phyloP scores from a whole-genome alignment of 108 stramenopile species.

The Conticribra weissflogii region DNA sequence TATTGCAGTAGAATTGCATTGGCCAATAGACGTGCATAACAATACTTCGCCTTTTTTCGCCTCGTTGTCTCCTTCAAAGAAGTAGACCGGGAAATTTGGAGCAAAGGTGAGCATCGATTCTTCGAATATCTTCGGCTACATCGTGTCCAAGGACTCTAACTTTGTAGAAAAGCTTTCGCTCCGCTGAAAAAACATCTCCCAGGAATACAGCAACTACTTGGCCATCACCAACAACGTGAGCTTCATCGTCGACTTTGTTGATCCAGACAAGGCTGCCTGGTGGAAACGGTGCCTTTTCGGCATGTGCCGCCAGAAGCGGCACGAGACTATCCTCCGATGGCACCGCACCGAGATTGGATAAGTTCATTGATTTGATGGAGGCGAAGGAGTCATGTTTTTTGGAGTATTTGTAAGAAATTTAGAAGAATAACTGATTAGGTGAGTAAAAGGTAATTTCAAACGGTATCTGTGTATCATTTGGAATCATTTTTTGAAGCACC shows the following conservation, averaged over 20 bases:
- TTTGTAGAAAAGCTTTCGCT: constrained; percentile 9
- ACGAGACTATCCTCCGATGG: constrained; percentile 6
- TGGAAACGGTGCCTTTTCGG: constrained; percentile 6
- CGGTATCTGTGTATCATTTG: no score
- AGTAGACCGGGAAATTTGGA: neutral
- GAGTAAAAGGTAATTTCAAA: no score
- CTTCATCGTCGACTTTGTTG: neutral
- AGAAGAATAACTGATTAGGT: no score
- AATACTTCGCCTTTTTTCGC: neutral
- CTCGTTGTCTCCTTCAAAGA: neutral
- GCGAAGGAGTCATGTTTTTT: no score
- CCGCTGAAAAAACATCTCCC: constrained; percentile 12
- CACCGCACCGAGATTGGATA: no score
- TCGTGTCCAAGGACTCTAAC: neutral
- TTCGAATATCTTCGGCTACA: neutral
- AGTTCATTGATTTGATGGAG: no score
- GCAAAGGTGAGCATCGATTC: constrained; percentile 5
- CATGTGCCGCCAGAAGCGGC: neutral
- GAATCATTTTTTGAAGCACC: no score
- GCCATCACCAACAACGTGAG: neutral
- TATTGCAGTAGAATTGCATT: no score
- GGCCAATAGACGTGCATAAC: neutral
- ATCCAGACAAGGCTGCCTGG: constrained; percentile 10
- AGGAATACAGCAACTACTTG: constrained; percentile 5
- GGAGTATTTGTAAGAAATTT: no score